Evolutionary conservation across 2,329 filamentous ascomycete genomes (phyloP).

Genomic region (Colletotrichum sp.): DNA sequence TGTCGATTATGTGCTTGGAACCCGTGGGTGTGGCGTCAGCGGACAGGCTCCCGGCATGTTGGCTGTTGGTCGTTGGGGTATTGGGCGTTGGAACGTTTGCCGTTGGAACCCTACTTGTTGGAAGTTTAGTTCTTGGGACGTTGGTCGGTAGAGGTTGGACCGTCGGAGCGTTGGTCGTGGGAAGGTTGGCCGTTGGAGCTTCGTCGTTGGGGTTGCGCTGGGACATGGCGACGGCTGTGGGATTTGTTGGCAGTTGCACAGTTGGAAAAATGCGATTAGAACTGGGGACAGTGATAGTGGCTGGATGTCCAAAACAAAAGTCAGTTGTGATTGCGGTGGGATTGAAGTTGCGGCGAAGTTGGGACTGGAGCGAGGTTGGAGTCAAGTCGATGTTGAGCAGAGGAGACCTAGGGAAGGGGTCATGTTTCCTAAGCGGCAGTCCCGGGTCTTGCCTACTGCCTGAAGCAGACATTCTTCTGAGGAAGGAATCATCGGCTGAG

Average conservation of each 20-base stretch:
- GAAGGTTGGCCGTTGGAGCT: background rate
- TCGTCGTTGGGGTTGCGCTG: background rate
- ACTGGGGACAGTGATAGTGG: background rate
- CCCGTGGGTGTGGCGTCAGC: background rate
- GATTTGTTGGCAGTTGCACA: background rate
- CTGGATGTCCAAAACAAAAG: background rate
- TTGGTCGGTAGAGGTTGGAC: too few relatives aligned
- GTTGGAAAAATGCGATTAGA: background rate
- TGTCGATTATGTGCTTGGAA: background rate
- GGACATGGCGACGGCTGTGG: background rate
- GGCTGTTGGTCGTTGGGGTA: background rate
- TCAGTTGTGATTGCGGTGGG: background rate
- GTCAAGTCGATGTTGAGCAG: background rate
- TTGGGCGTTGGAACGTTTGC: too few relatives aligned
- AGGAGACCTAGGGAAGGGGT: background rate
- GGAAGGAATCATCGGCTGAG: background rate
- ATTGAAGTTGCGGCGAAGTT: background rate
- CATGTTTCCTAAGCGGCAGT: background rate
- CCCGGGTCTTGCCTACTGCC: background rate
- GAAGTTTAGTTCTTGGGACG: too few relatives aligned
- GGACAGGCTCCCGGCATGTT: background rate
- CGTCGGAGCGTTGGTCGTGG: too few relatives aligned
- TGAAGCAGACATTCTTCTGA: background rate
- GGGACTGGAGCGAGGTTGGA: background rate
- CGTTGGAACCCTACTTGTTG: too few relatives aligned